Conservation (phyloP, 371 early-diverging fungal genomes). For the Mucor irregularis region DNA sequence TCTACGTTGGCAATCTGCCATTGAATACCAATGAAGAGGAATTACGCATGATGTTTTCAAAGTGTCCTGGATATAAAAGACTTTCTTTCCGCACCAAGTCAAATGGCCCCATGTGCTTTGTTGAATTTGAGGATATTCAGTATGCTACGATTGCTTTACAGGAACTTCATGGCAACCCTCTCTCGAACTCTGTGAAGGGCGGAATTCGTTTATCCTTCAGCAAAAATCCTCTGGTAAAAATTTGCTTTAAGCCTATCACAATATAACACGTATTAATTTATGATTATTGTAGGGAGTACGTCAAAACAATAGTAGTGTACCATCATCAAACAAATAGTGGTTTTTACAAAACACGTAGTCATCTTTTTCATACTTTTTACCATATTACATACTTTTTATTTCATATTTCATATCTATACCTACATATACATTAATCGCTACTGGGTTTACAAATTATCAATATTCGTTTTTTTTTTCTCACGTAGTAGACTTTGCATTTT, state of each 20-base stretch:
- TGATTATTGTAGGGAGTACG: conserved; percentile 13
- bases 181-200: conserved; percentile 85
- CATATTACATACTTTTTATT: no score
- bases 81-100: conserved; percentile 81
- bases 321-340: background rate
- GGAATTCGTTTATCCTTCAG: conserved; percentile 92
- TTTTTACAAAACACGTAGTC: no score
- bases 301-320: conserved; percentile 1
- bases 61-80: conserved; percentile 81
- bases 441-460: no score
- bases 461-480: no score
- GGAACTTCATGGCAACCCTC: conserved; percentile 75
- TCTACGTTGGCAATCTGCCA: conserved; percentile 96
- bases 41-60: conserved; percentile 72
- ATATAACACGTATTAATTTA: conserved; percentile 6
- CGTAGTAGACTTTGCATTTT: no score
- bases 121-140: conserved; percentile 86
- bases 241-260: conserved; percentile 8
- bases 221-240: conserved; percentile 90
- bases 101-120: conserved; percentile 90
- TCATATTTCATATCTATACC: no score
- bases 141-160: conserved; percentile 86
- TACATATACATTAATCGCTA: no score
- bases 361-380: no score
- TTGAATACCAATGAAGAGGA: conserved; percentile 83